A percentile compares a stretch with the other conserved stretches of the same genome.
These are phyloP conservation scores for Pilaira anomala DNA, from an alignment of 192 early-diverging fungal species.

Conservation along the genomic window DNA sequence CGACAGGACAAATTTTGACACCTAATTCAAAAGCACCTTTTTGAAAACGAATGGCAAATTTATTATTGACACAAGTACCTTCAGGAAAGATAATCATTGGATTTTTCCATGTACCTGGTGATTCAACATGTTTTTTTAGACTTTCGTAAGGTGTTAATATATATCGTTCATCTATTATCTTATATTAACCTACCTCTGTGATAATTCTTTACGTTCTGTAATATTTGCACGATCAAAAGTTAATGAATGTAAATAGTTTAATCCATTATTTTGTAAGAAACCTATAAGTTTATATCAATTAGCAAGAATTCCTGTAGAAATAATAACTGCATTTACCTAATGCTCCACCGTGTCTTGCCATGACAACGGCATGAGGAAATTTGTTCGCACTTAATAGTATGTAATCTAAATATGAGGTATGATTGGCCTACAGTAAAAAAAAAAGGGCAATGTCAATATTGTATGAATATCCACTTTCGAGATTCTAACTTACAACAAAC, in stretches of 20 bases:
- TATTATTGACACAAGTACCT: constrained; percentile 33
- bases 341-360: constrained; percentile 22
- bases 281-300: neutral
- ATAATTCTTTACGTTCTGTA: constrained; percentile 14
- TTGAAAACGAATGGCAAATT: constrained; percentile 27
- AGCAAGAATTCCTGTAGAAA: neutral
- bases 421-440: constrained; percentile 21
- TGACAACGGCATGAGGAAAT: constrained; percentile 29
- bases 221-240: constrained; percentile 21
- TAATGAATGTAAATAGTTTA: constrained; percentile 30
- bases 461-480: neutral
- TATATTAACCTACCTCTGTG: constrained; percentile 5
- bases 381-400: constrained; percentile 27
- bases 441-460: neutral
- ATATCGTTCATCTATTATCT: neutral
- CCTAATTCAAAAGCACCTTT: constrained; percentile 31
- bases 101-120: constrained; percentile 22
- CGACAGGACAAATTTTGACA: constrained; percentile 28
- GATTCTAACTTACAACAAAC: constrained; percentile 22
- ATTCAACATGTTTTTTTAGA: constrained; percentile 20
- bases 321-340: constrained; percentile 13
- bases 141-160: neutral
- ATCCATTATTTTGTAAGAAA: constrained; percentile 28
- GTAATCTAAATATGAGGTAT: constrained; percentile 29
- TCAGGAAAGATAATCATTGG: constrained; percentile 34